These are phyloP conservation scores for Cladobotryum protrusum DNA, from an alignment of 2,329 filamentous ascomycete species.

Conservation along the genomic window DNA sequence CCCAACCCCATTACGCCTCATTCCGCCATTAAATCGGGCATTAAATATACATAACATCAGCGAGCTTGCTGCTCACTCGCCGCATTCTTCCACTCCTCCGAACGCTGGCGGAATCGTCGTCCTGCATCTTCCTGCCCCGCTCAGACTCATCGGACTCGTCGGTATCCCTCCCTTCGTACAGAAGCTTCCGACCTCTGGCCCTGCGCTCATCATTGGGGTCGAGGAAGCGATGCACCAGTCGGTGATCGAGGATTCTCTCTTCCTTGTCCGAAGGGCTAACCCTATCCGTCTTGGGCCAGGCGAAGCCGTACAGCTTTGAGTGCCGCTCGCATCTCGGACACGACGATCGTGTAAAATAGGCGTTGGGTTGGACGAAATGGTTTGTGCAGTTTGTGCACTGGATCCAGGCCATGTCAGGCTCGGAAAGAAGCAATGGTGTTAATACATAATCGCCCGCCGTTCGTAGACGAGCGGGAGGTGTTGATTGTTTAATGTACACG, in stretches of 20 bases:
- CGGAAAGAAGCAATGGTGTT: slow-evolving; percentile 67
- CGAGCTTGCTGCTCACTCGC: slow-evolving; percentile 28
- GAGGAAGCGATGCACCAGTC: slow-evolving; percentile 81
- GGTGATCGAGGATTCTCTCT: slow-evolving; percentile 71
- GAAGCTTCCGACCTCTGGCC: slow-evolving; percentile 38
- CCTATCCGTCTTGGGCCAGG: slow-evolving; percentile 92
- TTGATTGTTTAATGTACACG: slow-evolving; percentile 28
- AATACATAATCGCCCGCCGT: slow-evolving; percentile 76
- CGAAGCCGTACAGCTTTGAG: slow-evolving; percentile 88
- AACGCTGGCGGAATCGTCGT: slow-evolving; percentile 10
- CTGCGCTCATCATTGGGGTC: slow-evolving; percentile 60
- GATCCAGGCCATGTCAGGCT: slow-evolving; percentile 76
- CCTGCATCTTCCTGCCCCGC: slow-evolving; percentile 20
- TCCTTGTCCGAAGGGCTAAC: slow-evolving; percentile 68
- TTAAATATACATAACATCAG: too few relatives aligned
- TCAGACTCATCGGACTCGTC: slow-evolving; percentile 20
- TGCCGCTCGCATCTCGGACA: slow-evolving; percentile 94
- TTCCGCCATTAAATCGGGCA: too few relatives aligned
- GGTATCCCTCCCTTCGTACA: slow-evolving; percentile 13
- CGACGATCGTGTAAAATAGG: slow-evolving; percentile 76
- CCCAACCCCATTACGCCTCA: too few relatives aligned
- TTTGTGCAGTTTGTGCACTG: slow-evolving; percentile 77
- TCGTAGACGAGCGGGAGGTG: slow-evolving; percentile 37
- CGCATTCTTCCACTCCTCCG: slow-evolving; percentile 31
- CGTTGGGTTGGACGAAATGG: slow-evolving; percentile 82